Evolutionary conservation across 2,329 filamentous ascomycete genomes (phyloP), one percentile per base, ranked within the genome.

Genomic region (Xylaria digitata): DNA sequence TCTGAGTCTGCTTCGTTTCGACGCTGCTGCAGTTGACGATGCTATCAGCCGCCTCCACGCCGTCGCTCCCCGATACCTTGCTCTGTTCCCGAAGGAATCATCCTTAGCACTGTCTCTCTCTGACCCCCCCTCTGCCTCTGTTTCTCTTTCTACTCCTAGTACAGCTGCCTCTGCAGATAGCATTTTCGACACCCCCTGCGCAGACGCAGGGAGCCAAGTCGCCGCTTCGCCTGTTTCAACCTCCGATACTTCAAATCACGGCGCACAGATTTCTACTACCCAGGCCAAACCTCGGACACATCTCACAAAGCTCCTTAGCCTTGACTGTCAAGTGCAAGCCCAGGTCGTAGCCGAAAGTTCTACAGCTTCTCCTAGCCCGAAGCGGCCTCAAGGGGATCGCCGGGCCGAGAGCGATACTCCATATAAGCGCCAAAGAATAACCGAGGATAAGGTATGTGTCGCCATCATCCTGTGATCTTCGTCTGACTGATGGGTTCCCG

Each of bases 11-110:
- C 73, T 75, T 9, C 63, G 71, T n/a, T 68, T 73, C 32, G 71
- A 74, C 59, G 45, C 66, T 17, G 60, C 64, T 5, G 65, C 61
- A 17, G 65, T 75, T 48, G 71, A 75, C 45, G 53, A 61, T 57
- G 70, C 68, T 19, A 48, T 75, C 9, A 43, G 62, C 42, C 68
- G 72, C 34, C 70, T 76, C 40, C 60, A 57, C 11, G 26, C 64
- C 17, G 62, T 76, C 19, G 23, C 52, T 9, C 74, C 75, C n/a
- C 72, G 70, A 48, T 72, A 72, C 23, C 55, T 76, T 2, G 56
- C 59, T 23, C 54, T 71, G 21, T 70, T 76, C 46, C 75, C 74
- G 11, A 69, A 65, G 32, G 71, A 70, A 52, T 71, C 73, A 2
- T 72, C 70, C 1, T 43, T 76, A 49, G 57, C 68, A 15, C 54